Conservation (phyloP, 2,329 filamentous ascomycete species). For the Colletotrichum musae region DNA sequence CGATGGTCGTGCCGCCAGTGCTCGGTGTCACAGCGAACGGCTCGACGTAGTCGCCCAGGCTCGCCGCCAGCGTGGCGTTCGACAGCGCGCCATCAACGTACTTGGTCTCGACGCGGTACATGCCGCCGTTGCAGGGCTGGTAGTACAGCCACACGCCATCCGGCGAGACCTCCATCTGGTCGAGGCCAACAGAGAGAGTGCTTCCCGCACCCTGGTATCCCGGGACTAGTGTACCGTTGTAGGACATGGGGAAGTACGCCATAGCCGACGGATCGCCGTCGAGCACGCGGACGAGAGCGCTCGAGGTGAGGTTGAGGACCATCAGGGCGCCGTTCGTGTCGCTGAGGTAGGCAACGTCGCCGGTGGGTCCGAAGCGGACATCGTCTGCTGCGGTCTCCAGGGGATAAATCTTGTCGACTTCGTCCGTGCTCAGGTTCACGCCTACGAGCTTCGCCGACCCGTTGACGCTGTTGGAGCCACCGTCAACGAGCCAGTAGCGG, state of each 20-base stretch:
- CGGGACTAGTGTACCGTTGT: conserved; percentile 21
- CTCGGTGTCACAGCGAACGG: conserved; percentile 17
- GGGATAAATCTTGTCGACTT: conserved; percentile 24
- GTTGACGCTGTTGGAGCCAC: conserved; percentile 7
- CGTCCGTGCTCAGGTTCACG: conserved; percentile 13
- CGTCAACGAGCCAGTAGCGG: conserved; percentile 25
- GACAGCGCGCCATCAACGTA: conserved; percentile 21
- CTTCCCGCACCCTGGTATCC: conserved; percentile 16
- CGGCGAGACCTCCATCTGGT: conserved; percentile 21
- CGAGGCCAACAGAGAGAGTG: conserved; percentile 18
- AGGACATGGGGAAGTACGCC: conserved; percentile 25
- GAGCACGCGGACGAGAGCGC: conserved; percentile 8
- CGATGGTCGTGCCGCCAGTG: conserved; percentile 19
- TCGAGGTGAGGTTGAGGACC: neutral
- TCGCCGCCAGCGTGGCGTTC: conserved; percentile 19
- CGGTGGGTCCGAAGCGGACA: conserved; percentile 10
- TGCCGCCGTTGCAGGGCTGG: conserved; percentile 27
- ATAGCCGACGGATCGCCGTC: conserved; percentile 10
- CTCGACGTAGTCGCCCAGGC: conserved; percentile 5
- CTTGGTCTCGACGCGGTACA: conserved; percentile 24
- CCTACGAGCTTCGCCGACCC: conserved; percentile 20
- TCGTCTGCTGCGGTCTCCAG: conserved; percentile 26
- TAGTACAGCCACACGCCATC: conserved; percentile 27
- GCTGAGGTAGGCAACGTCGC: conserved; percentile 21
- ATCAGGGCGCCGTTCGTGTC: conserved; percentile 22